Base-by-base conservation (phyloP, 805 yeast species). In the Lipomyces sp. region DNA sequence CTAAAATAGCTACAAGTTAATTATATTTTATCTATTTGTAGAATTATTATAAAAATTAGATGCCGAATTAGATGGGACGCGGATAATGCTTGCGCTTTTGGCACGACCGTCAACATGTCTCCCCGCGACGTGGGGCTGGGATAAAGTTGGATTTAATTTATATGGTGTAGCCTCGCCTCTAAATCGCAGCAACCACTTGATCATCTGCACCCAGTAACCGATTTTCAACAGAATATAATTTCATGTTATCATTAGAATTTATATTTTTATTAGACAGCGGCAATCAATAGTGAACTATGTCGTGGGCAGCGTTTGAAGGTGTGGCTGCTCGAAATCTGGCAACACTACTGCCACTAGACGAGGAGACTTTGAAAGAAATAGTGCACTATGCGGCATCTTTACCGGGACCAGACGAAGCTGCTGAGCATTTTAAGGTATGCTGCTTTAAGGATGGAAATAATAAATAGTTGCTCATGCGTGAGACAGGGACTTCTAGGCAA, bases 331-430 rank as follows among this genome's bases (percentile, higher is more conserved):
- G 64, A 7, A 62, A 61, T 34, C 64, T 67, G 13, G 64, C 57
- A 4, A 37, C 51, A 13, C 50, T 87, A 0, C 72, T 88, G 18
- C 91, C 91, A 0, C 75, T 88, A 53, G 92, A 88, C 68, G 78
- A 80, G 15, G 89, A 85, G 7, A 79, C 89, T 0, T 77, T 86
- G 39, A 71, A 73, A 11, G 88, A 87, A 71, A 81, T 87, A 79
- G 79, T 87, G 4, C 83, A 82, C 11, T 85, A 87, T 71, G 84
- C 87, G 0, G 73, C 82, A 11, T 74, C 80, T 8, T 76, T 86
- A 30, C 80, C 80, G 6, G 74, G 83, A 0, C 83, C 85, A 60
- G 80, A 80, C 3, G 85, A 81, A 13, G 81, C 86, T 7, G 80
- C 81, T 29, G 79, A 77, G 32, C 88, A 88, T 74, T 84, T 87